Base-by-base conservation (phyloP, 257 asterid species). In the Leptodermis oblonga region DNA sequence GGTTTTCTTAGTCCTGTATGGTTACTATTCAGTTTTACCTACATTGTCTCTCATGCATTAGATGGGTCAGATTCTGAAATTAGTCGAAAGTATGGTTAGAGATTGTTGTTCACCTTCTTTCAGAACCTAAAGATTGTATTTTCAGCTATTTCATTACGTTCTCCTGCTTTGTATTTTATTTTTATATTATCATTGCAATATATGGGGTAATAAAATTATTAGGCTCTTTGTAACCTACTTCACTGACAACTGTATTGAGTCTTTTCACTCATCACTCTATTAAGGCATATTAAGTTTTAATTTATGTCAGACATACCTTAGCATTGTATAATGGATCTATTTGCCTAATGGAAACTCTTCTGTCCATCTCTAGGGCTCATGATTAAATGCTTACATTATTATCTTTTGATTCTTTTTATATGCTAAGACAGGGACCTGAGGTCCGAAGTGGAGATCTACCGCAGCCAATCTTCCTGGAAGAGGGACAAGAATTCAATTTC, bases 371-470 rank as follows among this genome's bases (percentile, higher is more conserved):
- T 25, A 53, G 2, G 13, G 52, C 39, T 41, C 4, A 12, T 63
- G 43, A 10, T 41, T 41, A 43, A 3, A 22, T 39, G 45, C 31
- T 67, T 30, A 48, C 14, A 30, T 36, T n/a, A 42, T 15, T 34
- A 37, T 37, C 63, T 53, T 68, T 41, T 49, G 51, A 14, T 68
- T 62, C 39, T 65, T 37, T 51, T 62, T 52, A 61, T 49, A 70
- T 82, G 49, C 71, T 77, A 31, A 60, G 70, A 68, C 72, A 94
- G 99, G 99, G 99, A 76, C 97, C 99, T 52, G 99, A 93, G 87
- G 99, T 93, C 70, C 87, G 99, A 84, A 93, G 99, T 80, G 99
- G 99, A 62, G 99, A 93, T 64, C 83, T 93, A 72, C 87, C 96
- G 43, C 76, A 85, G 71, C 95, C 99, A 55, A 85, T 93, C 49